Percentiles rank a stretch among this genome's conserved stretches.
Conservation (phyloP, 1,284 basidiomycete species). For the Ceratobasidium sp. region DNA sequence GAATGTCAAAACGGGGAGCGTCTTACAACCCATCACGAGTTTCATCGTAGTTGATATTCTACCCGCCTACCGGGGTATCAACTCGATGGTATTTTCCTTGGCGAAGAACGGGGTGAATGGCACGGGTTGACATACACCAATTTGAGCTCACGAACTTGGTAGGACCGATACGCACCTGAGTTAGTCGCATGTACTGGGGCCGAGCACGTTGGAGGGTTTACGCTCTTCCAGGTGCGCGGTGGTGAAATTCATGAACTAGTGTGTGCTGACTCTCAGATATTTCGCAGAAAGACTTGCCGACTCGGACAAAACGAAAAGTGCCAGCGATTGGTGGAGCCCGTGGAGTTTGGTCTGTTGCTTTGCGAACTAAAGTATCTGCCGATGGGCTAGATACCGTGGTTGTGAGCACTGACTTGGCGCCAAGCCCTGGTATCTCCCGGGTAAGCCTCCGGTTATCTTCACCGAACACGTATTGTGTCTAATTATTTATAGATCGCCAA, state of each 20-base stretch:
- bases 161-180: slow-evolving; percentile 82
- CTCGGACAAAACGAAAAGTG: slow-evolving; percentile 77
- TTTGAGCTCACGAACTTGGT: no score
- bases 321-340: slow-evolving; percentile 79
- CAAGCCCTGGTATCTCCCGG: slow-evolving; percentile 78
- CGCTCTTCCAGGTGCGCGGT: slow-evolving; percentile 78
- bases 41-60: slow-evolving; percentile 67
- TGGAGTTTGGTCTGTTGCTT: slow-evolving; percentile 83
- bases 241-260: neutral
- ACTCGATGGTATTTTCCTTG: slow-evolving; percentile 67
- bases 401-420: slow-evolving; percentile 82
- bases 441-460: slow-evolving; percentile 55
- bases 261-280: slow-evolving; percentile 15
- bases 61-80: slow-evolving; percentile 80
- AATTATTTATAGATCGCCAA: slow-evolving; percentile 65
- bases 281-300: slow-evolving; percentile 77
- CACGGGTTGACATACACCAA: no score
- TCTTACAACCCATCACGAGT: slow-evolving; percentile 64
- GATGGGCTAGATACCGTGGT: slow-evolving; percentile 73
- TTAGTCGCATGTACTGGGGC: slow-evolving; percentile 85
- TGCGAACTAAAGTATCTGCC: slow-evolving; percentile 53
- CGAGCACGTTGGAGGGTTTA: slow-evolving; percentile 78
- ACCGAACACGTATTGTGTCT: neutral
- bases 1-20: slow-evolving; percentile 28
- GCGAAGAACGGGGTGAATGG: slow-evolving; percentile 70